Conservation (phyloP, 129 eudicot genomes). For the Calendula officinalis region DNA sequence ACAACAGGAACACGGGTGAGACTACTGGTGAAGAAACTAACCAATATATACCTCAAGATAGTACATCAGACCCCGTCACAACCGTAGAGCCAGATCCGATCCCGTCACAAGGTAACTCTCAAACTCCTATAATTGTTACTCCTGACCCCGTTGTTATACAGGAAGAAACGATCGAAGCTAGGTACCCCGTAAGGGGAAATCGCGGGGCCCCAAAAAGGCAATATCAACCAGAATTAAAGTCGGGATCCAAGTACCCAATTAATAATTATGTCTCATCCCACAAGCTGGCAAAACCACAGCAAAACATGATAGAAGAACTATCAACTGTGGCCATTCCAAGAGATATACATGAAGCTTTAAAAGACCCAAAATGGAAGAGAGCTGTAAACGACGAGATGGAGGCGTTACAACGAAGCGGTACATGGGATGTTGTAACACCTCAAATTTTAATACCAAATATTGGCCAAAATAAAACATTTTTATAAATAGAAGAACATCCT, state of each 20-base stretch:
- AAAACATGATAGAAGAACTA: conserved; percentile 8
- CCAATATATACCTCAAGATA: conserved; percentile 12
- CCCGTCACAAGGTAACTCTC: not conserved
- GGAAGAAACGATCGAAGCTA: conserved; percentile 12
- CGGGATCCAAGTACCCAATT: conserved; percentile 22
- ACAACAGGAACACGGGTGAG: conserved; percentile 3
- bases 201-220: conserved; percentile 12
- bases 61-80: conserved; percentile 13
- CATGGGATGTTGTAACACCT: too few relatives aligned
- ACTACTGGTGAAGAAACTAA: not conserved
- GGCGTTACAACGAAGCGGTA: conserved; percentile 4
- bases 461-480: too few relatives aligned
- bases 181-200: conserved; percentile 12
- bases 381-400: conserved; percentile 18
- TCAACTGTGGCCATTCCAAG: conserved; percentile 19
- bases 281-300: not conserved
- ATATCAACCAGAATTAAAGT: conserved; percentile 15
- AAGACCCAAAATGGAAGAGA: not conserved
- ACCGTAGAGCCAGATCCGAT: conserved; percentile 15
- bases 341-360: conserved; percentile 20
- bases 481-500: too few relatives aligned
- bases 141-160: conserved; percentile 1
- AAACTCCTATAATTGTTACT: conserved; percentile 1
- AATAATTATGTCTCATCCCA: conserved; percentile 17
- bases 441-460: too few relatives aligned